Base-by-base conservation (phyloP, 169 alveolate species). In the Cryptosporidium tyzzeri region DNA sequence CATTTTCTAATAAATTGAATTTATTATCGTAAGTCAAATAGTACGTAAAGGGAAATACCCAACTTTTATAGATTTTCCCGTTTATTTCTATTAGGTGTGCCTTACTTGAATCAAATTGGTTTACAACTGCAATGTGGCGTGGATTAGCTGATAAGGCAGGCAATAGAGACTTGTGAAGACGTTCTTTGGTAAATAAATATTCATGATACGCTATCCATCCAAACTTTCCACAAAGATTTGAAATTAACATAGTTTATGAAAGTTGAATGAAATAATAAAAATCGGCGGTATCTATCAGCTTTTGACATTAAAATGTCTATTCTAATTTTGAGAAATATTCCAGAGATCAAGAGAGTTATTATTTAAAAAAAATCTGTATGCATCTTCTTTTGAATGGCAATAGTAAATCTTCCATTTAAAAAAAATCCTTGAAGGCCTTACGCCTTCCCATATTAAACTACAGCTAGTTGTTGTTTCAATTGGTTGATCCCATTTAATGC, bases 401-500 rank as follows among this genome's bases (percentile, higher is more conserved):
- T 80, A 80, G 39, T 80, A 80, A 21, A 80, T 10, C 23, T 80
- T 80, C 89, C 89, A 80, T 3, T 31, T 45, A 33, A 5, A 23
- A 65, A 80, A 80, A 29, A 18, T 21, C 29, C 51, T 59, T 80
- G 73, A 62, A 29, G 48, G 35, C 26, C 59, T 21, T 26, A 70
- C 62, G 26, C 89, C 89, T 35, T 80, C 89, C 89, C 89, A 80
- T 7, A 80, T 31, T 37, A 80, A 62, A 65, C 53, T 37, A 62
- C 89, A 80, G 16, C 21, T 21, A 23, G 65, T 58, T 41, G 21
- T 35, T 5, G 29, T 50, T 70, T 70, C 31, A 31, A 10, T 53
- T 69, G 92, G 51, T 68, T 92, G 92, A 70, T 84, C 59, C 97
- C 97, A 94, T 86, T 94, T 93, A 33, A 94, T 94, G 50, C 97